These are phyloP conservation scores for Mycena pura DNA, from an alignment of 768 basidiomycete genomes.

Conservation along the genomic window DNA sequence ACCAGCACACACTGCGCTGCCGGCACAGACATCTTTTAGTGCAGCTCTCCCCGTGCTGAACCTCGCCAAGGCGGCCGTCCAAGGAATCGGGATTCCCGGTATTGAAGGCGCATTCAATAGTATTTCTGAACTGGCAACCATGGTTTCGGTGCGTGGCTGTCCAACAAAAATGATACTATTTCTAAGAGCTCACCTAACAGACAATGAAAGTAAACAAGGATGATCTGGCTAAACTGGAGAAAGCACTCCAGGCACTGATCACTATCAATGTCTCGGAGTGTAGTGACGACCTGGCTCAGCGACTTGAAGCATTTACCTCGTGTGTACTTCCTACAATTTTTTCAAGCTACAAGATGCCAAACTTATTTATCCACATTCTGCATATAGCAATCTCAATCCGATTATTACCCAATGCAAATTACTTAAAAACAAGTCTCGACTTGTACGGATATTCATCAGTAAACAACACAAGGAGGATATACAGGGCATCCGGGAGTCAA, in stretches of 20 bases:
- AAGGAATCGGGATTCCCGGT: conserved; percentile 1
- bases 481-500: not conserved
- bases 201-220: conserved; percentile 2
- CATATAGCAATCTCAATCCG: not conserved
- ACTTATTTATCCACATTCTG: not conserved
- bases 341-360: no score
- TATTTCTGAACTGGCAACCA: not conserved
- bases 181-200: not conserved
- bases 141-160: not conserved
- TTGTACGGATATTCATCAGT: not conserved
- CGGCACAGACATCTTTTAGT: no score
- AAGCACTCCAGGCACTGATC: not conserved
- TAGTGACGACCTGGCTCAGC: not conserved
- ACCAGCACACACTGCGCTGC: no score
- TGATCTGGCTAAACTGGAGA: not conserved
- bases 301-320: not conserved
- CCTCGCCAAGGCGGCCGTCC: not conserved
- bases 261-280: not conserved
- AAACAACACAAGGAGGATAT: not conserved
- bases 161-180: not conserved
- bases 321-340: not conserved
- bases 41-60: not conserved
- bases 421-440: not conserved
- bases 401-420: not conserved
- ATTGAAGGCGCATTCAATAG: not conserved